Evolutionary conservation across 495 filamentous ascomycete species (phyloP).

Genomic region (Talaromyces borbonicus): DNA sequence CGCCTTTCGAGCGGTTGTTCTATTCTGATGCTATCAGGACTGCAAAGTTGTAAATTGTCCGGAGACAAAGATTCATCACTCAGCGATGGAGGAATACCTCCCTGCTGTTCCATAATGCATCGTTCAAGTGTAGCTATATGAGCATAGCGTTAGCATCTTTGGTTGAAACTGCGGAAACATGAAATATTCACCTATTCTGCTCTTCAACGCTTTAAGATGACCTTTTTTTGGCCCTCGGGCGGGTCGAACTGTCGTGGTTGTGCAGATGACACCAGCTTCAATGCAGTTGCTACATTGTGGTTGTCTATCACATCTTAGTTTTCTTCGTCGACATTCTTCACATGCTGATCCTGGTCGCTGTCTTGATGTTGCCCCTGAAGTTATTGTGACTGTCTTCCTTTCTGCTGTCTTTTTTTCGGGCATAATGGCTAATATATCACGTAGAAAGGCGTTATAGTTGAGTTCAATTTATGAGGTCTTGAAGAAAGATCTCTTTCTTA

Average conservation of each 20-base stretch:
- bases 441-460: too few species aligned
- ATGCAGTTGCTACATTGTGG: constrained; percentile 41
- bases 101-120: constrained; percentile 9
- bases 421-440: neutral
- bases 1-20: neutral
- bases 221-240: constrained; percentile 43
- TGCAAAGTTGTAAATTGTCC: neutral
- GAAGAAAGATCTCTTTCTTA: too few species aligned
- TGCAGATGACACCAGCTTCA: constrained; percentile 38
- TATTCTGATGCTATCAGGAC: neutral
- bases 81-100: constrained; percentile 1
- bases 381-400: neutral
- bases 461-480: too few species aligned
- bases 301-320: constrained; percentile 42
- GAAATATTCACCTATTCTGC: constrained; percentile 28
- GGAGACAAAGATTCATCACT: constrained; percentile 6
- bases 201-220: constrained; percentile 39
- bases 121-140: constrained; percentile 7
- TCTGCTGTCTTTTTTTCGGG: constrained; percentile 5
- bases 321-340: constrained; percentile 39
- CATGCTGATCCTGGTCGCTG: constrained; percentile 21
- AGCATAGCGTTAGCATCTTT: neutral
- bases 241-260: constrained; percentile 35
- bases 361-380: neutral
- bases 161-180: neutral